Percentiles rank a stretch among this genome's conserved stretches.
Evolutionary conservation across 148 eudicot species (phyloP).

Genomic region (Diospyros kaki): DNA sequence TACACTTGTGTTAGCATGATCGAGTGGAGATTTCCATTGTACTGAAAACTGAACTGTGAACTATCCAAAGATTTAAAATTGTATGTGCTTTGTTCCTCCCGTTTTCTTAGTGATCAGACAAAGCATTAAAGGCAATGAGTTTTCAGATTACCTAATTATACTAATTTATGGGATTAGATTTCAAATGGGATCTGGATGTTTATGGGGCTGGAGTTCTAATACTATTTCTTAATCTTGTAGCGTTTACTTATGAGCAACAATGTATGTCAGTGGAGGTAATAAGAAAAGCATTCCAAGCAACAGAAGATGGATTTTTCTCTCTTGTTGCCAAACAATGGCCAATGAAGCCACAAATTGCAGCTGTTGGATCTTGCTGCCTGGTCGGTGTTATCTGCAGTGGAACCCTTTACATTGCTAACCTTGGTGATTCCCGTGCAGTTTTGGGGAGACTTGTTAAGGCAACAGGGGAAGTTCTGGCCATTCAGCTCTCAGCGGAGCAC

Average conservation of each 20-base stretch:
- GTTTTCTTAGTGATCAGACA: neutral
- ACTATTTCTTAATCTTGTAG: constrained; percentile 29
- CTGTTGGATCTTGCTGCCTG: constrained; percentile 83
- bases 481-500: constrained; percentile 78
- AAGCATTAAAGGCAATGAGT: neutral
- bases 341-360: constrained; percentile 66
- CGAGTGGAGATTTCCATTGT: neutral
- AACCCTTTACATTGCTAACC: constrained; percentile 60
- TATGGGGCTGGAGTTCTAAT: neutral
- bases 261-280: constrained; percentile 71
- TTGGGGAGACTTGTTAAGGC: constrained; percentile 71
- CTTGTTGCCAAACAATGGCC: constrained; percentile 74
- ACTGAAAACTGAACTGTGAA: neutral
- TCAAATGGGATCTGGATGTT: neutral
- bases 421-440: constrained; percentile 87
- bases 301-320: constrained; percentile 75
- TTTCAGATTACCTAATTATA: neutral
- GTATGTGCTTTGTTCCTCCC: neutral
- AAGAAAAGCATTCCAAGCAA: constrained; percentile 73
- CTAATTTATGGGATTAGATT: constrained; percentile 1
- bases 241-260: constrained; percentile 65
- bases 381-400: constrained; percentile 63
- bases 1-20: neutral
- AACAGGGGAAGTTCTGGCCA: constrained; percentile 65
- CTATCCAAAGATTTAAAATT: neutral